These are phyloP conservation scores for Leccinum insigne DNA, from an alignment of 1,284 basidiomycete genomes.

Conservation along the genomic window DNA sequence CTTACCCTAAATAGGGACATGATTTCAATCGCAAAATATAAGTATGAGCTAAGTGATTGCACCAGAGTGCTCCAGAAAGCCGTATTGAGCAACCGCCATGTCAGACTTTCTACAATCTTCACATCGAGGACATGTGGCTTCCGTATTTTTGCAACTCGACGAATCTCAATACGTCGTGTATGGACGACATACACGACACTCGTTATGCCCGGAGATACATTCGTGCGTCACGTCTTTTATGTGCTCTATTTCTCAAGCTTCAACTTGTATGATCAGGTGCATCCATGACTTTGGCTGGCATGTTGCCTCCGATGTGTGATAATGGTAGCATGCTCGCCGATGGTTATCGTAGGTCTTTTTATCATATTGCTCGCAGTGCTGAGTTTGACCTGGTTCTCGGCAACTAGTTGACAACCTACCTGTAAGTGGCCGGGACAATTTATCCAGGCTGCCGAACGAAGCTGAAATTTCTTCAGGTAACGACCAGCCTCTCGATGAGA, in stretches of 20 bases:
- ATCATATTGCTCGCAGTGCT: background rate
- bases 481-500: constrained; percentile 92
- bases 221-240: constrained; percentile 45
- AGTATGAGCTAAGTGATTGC: constrained; percentile 61
- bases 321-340: constrained; percentile 95
- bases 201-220: constrained; percentile 94
- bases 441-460: background rate
- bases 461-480: constrained; percentile 52
- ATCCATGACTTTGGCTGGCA: constrained; percentile 96
- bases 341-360: constrained; percentile 72
- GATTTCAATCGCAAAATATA: constrained; percentile 82
- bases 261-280: constrained; percentile 55
- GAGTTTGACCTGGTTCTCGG: constrained; percentile 6
- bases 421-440: constrained; percentile 40
- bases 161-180: constrained; percentile 94
- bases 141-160: constrained; percentile 99
- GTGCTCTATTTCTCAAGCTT: background rate
- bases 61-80: background rate
- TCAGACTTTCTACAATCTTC: constrained; percentile 89
- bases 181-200: constrained; percentile 93
- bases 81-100: constrained; percentile 5
- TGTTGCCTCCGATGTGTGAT: constrained; percentile 94
- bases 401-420: constrained; percentile 86
- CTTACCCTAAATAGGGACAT: constrained; percentile 60
- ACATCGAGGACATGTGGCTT: constrained; percentile 99